Evolutionary conservation across 2,329 filamentous ascomycete genomes (phyloP), one percentile per base, ranked within the genome.

Genomic region (Penicillium sp.): DNA sequence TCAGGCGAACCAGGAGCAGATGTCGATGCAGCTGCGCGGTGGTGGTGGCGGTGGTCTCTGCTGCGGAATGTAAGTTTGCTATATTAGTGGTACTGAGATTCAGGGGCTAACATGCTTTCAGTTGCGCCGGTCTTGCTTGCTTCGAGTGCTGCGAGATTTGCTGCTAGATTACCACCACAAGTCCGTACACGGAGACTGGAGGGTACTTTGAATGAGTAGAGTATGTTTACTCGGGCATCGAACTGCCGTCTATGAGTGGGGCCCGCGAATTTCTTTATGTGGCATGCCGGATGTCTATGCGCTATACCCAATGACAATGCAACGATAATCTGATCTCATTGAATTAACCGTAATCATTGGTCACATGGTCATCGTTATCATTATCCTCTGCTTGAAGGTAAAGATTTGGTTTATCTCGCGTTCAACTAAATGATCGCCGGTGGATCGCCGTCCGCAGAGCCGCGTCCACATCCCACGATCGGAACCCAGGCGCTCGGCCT

Each of bases 111-210:
- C 26, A 21, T 31, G 21, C 3, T 35, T 13, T 16, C 19, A 73
- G 70, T 48, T 72, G 70, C 52, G 70, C 70, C 48, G 70, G 70
- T 64, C 53, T 73, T 46, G 62, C 64, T 50, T 71, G 70, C 50
- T 73, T 71, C 62, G 70, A 72, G 62, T 70, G 68, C 62, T 70
- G 64, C 48, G 69, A 73, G 60, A 66, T 65, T 46, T 73, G 70
- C 67, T 73, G 70, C 54, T 73, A 73, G 53, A 59, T 29, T 19
- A 22, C 41, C 19, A 46, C 24, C n/a, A 27, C 5, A 5, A 35
- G 13, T 24, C 29, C 13, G 33, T 9, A 29, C 35, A 29, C 29
- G n/a, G 39, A 31, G 39, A 41, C 26, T 9, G 33, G 27, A 37
- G 29, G 10, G 33, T 33, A 35, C n/a, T 22, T 11, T n/a, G 9